Evolutionary conservation across 108 stramenopile genomes (phyloP).

Genomic region (Aureococcus anophagefferens): DNA sequence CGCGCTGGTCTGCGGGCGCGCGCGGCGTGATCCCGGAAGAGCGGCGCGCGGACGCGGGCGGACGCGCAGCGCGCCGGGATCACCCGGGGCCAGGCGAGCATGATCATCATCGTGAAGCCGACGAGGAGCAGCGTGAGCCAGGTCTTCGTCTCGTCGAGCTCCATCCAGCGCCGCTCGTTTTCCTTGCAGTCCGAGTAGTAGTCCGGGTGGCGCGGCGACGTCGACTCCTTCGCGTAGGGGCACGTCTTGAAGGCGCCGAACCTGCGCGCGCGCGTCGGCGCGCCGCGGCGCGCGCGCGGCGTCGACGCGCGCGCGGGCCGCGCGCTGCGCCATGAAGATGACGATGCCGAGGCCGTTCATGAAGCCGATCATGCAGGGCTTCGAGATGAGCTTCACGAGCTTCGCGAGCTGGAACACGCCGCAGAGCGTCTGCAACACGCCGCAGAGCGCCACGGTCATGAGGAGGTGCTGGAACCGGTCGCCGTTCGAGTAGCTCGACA

Average conservation of each 20-base stretch:
- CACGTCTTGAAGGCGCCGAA: too few species aligned
- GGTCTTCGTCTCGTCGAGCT: too few species aligned
- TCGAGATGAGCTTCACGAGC: slow-evolving; percentile 47
- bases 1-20: too few species aligned
- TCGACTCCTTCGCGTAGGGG: too few species aligned
- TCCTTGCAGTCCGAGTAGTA: too few species aligned
- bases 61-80: neutral
- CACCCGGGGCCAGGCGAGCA: neutral
- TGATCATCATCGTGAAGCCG: slow-evolving; percentile 3
- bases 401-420: slow-evolving; percentile 39
- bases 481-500: slow-evolving; percentile 24
- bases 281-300: too few species aligned
- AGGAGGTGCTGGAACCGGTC: slow-evolving; percentile 44
- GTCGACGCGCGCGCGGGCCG: too few species aligned
- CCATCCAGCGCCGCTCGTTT: too few species aligned
- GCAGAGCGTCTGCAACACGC: slow-evolving; percentile 40
- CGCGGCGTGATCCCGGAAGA: too few species aligned
- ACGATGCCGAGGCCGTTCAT: slow-evolving; percentile 53
- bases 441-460: slow-evolving; percentile 46
- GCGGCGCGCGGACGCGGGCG: too few species aligned
- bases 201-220: too few species aligned
- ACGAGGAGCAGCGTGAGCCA: neutral
- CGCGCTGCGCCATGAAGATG: slow-evolving; percentile 47
- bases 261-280: too few species aligned
- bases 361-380: slow-evolving; percentile 52